Percentiles rank a stretch among this genome's conserved stretches.
These are phyloP conservation scores for Trametes maxima DNA, from an alignment of 768 basidiomycete genomes.

Conservation along the genomic window DNA sequence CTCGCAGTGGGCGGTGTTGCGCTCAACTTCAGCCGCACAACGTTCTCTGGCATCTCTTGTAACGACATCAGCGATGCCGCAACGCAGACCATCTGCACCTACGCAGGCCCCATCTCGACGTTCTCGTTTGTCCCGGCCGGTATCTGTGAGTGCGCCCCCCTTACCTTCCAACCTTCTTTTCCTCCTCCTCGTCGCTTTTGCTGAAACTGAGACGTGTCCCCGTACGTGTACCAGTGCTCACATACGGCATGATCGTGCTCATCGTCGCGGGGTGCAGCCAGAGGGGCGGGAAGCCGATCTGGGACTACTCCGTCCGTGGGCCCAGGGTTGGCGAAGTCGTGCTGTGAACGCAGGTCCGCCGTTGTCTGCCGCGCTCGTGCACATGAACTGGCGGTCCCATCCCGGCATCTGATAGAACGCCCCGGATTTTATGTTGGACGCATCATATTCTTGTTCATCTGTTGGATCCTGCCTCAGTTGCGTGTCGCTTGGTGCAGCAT, in stretches of 20 bases:
- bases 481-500: too few relatives aligned
- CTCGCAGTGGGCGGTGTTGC: background rate
- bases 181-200: background rate
- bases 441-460: too few relatives aligned
- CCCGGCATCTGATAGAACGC: too few relatives aligned
- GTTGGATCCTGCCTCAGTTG: too few relatives aligned
- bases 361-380: too few relatives aligned
- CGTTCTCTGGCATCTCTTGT: background rate
- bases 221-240: background rate
- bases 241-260: background rate
- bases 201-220: background rate
- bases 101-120: background rate
- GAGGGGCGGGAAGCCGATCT: background rate
- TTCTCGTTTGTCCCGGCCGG: background rate
- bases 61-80: background rate
- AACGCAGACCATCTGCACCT: background rate
- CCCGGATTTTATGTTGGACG: too few relatives aligned
- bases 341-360: too few relatives aligned
- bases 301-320: background rate
- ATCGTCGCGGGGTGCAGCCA: background rate
- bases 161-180: background rate
- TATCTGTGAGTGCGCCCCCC: background rate
- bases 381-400: too few relatives aligned
- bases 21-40: background rate
- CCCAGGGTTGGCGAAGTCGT: background rate